Evolutionary conservation across 805 yeast genomes (phyloP).

Genomic region (Blastobotrys attinorum): DNA sequence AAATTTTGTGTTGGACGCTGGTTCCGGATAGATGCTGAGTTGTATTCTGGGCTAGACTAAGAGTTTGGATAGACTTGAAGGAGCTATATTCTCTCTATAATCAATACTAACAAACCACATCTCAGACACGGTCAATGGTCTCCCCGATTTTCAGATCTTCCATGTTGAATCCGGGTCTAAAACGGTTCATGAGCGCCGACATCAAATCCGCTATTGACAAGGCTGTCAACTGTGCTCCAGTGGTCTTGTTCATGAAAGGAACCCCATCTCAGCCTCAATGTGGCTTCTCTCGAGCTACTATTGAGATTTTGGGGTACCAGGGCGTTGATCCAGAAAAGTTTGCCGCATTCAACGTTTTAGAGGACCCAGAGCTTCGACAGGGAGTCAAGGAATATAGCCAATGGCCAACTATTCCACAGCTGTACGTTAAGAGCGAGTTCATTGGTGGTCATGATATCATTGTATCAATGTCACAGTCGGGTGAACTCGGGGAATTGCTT

Average conservation of each 20-base stretch:
- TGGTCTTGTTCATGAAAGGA: conserved; percentile 96
- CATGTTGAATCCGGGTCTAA: no score
- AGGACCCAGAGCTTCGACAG: conserved; percentile 86
- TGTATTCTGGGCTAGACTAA: no score
- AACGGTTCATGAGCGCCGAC: conserved; percentile 64
- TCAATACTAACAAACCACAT: no score
- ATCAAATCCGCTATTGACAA: conserved; percentile 75
- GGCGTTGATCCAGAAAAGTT: conserved; percentile 96
- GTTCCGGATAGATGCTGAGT: no score
- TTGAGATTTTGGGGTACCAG: conserved; percentile 86
- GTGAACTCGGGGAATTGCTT: conserved; percentile 81
- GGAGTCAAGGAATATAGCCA: conserved; percentile 93
- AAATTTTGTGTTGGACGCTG: no score
- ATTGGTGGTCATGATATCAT: conserved; percentile 97
- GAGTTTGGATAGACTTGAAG: no score
- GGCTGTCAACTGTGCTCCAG: conserved; percentile 86
- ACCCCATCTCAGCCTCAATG: conserved; percentile 97
- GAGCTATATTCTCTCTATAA: no score
- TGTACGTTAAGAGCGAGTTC: conserved; percentile 81
- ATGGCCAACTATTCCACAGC: conserved; percentile 99
- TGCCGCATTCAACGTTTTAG: conserved; percentile 94
- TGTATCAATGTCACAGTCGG: conserved; percentile 74
- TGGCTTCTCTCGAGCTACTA: conserved; percentile 94
- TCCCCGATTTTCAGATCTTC: no score
- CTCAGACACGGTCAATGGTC: no score